Percentiles rank a stretch among this genome's conserved stretches.
phyloP scores from a whole-genome alignment of 176 grass and related monocot genomes.

The Carex myosuroides region DNA sequence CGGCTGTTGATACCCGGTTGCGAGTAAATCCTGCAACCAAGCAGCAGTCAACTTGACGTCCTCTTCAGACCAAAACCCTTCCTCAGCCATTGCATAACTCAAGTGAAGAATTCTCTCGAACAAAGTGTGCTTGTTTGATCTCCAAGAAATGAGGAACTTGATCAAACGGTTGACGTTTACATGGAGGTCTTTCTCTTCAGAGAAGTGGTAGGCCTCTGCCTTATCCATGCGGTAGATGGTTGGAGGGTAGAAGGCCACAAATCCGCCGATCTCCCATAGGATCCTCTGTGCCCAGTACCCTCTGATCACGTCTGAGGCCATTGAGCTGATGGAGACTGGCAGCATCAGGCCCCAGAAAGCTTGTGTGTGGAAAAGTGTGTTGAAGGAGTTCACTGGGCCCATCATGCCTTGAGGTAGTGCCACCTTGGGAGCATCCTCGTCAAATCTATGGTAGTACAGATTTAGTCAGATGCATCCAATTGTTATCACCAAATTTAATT shows the following conservation, averaged over 20 bases:
- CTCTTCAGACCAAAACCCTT: slow-evolving; percentile 84
- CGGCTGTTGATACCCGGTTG: slow-evolving; percentile 85
- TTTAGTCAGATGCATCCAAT: neutral
- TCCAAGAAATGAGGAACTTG: slow-evolving; percentile 82
- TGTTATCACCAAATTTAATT: neutral
- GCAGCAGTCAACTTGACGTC: slow-evolving; percentile 84
- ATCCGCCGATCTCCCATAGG: slow-evolving; percentile 95
- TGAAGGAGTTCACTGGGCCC: slow-evolving; percentile 92
- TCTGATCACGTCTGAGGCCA: slow-evolving; percentile 94
- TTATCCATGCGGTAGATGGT: slow-evolving; percentile 85
- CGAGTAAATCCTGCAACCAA: slow-evolving; percentile 86
- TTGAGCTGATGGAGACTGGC: slow-evolving; percentile 83
- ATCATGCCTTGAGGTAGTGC: slow-evolving; percentile 82
- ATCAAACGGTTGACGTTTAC: slow-evolving; percentile 84
- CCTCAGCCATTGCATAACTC: slow-evolving; percentile 94
- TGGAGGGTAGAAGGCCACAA: slow-evolving; percentile 74
- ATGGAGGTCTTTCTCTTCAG: slow-evolving; percentile 96
- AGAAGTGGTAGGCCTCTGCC: slow-evolving; percentile 58
- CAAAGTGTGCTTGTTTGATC: slow-evolving; percentile 68
- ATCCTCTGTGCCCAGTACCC: slow-evolving; percentile 91
- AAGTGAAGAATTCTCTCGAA: slow-evolving; percentile 89
- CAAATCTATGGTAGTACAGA: slow-evolving; percentile 57
- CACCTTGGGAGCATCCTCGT: slow-evolving; percentile 80
- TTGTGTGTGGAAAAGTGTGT: slow-evolving; percentile 83
- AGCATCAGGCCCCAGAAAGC: slow-evolving; percentile 97